Evolutionary conservation across 73 alveolate species (phyloP).

Genomic region (Paramecium caudatum): DNA sequence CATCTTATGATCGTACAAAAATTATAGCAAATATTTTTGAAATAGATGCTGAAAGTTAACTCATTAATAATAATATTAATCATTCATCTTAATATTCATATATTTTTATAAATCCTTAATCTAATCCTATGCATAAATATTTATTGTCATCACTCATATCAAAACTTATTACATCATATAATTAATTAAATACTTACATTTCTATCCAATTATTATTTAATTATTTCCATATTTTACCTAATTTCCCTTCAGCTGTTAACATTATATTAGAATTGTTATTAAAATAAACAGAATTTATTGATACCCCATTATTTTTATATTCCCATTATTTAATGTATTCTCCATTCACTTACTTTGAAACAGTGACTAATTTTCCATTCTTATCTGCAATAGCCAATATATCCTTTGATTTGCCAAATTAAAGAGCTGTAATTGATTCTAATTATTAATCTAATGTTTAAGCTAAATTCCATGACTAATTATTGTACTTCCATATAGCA

Average conservation of each 20-base stretch:
- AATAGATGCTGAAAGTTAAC: conserved; percentile 30
- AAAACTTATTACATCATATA: background rate
- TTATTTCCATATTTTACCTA: background rate
- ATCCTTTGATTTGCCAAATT: background rate
- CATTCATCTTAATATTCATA: background rate
- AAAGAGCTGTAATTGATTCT: background rate
- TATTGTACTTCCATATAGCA: background rate
- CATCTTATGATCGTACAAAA: conserved; percentile 39
- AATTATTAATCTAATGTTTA: background rate
- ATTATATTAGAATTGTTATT: background rate
- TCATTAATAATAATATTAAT: background rate
- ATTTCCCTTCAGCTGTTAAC: background rate
- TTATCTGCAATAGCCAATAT: background rate
- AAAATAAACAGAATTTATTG: background rate
- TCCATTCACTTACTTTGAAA: background rate
- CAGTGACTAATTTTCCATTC: background rate
- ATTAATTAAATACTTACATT: background rate
- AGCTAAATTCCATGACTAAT: background rate
- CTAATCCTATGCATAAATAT: background rate
- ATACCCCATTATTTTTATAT: background rate
- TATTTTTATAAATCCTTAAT: background rate
- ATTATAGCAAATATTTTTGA: conserved; percentile 56
- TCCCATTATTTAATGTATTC: background rate
- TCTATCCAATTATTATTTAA: background rate
- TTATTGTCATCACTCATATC: background rate